Percentiles rank a stretch among this genome's conserved stretches.
Conservation (phyloP, 257 asterid genomes). For the Solanum rostratum region DNA sequence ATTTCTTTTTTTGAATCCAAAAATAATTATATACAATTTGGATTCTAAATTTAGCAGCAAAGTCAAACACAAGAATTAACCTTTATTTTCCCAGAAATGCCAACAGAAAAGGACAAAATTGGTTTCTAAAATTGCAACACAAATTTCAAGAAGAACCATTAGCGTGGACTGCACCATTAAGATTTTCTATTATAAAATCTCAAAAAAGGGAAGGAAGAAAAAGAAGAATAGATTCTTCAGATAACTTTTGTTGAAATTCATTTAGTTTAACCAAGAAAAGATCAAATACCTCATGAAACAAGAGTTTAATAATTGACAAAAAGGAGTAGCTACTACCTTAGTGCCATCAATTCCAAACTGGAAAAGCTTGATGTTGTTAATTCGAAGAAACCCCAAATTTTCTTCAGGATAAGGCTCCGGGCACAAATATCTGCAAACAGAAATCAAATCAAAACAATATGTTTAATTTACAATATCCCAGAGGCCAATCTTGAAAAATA, state of each 20-base stretch:
- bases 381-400: constrained; percentile 22
- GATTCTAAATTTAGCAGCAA: too few relatives aligned
- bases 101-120: not conserved
- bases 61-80: not conserved
- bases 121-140: not conserved
- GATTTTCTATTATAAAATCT: not conserved
- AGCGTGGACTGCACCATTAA: too few relatives aligned
- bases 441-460: not conserved
- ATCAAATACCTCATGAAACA: not conserved
- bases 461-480: not conserved
- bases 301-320: not conserved
- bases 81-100: not conserved
- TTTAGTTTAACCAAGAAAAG: not conserved
- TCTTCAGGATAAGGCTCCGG: constrained; percentile 37
- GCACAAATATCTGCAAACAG: constrained; percentile 26
- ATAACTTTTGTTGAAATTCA: not conserved
- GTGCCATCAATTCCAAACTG: constrained; percentile 42
- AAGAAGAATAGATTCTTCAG: not conserved
- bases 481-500: not conserved
- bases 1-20: not conserved
- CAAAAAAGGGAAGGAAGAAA: not conserved
- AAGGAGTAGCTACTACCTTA: constrained; percentile 5
- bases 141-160: not conserved
- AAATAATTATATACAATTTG: not conserved
- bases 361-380: constrained; percentile 26